Evolutionary conservation across 768 basidiomycete species (phyloP).

Genomic region (Calocybe gangraenosa): DNA sequence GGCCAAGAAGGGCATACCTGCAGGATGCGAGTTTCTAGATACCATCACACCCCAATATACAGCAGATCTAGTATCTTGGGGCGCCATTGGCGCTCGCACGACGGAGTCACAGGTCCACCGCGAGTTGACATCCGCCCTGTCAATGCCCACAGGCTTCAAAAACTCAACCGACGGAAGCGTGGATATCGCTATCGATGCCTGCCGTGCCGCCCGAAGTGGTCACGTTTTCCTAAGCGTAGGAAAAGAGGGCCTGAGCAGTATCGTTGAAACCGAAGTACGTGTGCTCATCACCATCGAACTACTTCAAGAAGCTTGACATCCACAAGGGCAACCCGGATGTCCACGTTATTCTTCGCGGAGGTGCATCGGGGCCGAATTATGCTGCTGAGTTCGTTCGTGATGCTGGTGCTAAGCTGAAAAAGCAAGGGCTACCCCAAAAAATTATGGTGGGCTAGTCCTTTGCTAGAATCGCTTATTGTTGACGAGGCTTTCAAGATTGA

Average conservation of each 20-base stretch:
- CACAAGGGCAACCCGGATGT: slow-evolving; percentile 85
- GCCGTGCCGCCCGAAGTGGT: slow-evolving; percentile 83
- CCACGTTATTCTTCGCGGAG: slow-evolving; percentile 93
- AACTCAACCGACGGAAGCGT: slow-evolving; percentile 95
- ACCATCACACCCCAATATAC: slow-evolving; percentile 76
- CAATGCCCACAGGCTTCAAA: slow-evolving; percentile 98
- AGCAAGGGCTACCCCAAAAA: slow-evolving; percentile 73
- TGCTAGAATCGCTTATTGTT: background rate
- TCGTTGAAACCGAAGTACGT: slow-evolving; percentile 87
- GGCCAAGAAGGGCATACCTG: slow-evolving; percentile 85
- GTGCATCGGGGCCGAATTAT: slow-evolving; percentile 88
- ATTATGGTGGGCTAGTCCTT: slow-evolving; percentile 66
- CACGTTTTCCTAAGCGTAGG: slow-evolving; percentile 98
- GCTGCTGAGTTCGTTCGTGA: slow-evolving; percentile 73
- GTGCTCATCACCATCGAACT: background rate
- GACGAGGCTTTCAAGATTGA: slow-evolving; percentile 58
- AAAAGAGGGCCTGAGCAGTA: slow-evolving; percentile 91
- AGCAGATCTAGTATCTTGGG: slow-evolving; percentile 88
- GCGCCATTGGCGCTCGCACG: slow-evolving; percentile 91
- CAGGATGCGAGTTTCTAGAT: slow-evolving; percentile 94
- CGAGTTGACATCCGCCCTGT: slow-evolving; percentile 81
- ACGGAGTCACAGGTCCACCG: slow-evolving; percentile 94
- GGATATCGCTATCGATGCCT: slow-evolving; percentile 91
- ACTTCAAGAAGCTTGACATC: background rate
- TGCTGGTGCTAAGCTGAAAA: slow-evolving; percentile 67